Evolutionary conservation across 1,284 basidiomycete genomes (phyloP), one percentile per base, ranked within the genome.

Genomic region (Cutaneotrichosporon dermatis): DNA sequence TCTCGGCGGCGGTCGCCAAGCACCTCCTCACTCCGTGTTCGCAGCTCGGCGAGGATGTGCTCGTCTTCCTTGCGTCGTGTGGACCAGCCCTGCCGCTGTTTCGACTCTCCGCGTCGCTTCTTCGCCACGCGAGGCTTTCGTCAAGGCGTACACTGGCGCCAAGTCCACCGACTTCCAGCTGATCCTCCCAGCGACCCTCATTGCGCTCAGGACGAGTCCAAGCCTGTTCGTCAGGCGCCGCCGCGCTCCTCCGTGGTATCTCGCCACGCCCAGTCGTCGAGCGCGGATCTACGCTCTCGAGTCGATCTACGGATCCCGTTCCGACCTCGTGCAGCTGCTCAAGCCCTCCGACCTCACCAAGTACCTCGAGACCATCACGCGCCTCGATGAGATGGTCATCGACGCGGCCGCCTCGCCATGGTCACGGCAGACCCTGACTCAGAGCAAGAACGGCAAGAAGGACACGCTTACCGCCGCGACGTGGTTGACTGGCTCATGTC

Each of bases 21-120:
- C 76, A 80, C 16, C 76, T 92, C 43, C 82, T 92, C 82, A 83
- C 57, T 74, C 80, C 1, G 76, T 96, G 0, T 89, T 97, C 69
- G 78, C 84, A 82, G 57, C 79, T 94, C 4, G 84, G 83, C 55
- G 85, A 88, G 16, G 86, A 87, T 56, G 81, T 87, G 0, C 79
- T 97, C n/a, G 80, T 87, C 1, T 94, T 98, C 81, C 83, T 98
- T 16, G 83, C 86, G 12, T 83, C 88, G 65, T 88, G 39, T 89
- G 88, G 87, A 77, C 82, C 35, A 72, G 62, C 12, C 15, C 15
- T 9, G 64, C 61, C 40, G 64, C 70, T 15, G 72, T 73, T 44
- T 65, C 74, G 9, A 58, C 72, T 8, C 58, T 60, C 8, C 88
- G 92, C 64, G 83, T 85, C 10, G 81, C 84, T 2, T 0, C 88